Base-by-base conservation (phyloP, 768 basidiomycete species). In the Serendipita indica region DNA sequence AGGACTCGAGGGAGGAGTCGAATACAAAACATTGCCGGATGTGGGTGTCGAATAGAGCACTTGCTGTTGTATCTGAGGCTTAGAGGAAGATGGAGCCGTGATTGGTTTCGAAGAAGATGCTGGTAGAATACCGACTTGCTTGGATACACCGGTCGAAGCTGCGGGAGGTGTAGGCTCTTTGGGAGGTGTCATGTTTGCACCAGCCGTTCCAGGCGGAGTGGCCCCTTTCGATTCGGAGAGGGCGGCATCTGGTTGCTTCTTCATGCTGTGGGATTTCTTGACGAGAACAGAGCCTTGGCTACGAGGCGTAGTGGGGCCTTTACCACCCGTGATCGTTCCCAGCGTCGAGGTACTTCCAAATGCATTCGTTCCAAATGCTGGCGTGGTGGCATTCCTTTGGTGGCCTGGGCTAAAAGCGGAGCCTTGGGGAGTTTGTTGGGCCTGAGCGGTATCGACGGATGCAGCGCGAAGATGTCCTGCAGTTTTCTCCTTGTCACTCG, bases 361-460 rank as follows among this genome's bases (percentile, higher is more conserved):
- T 33, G 25, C 45, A 7, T 32, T 10, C 16, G 14, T 32, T 18
- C 59, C 59, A 18, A 60, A 14, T n/a, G 46, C 46, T 14, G 59
- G 59, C 3, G 46, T 20, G 2, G 59, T 60, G 2, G 59, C 59
- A 27, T 49, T 60, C 4, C 59, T 43, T 27, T 28, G 33, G 33
- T 60, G 59, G n/a, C 59, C 59, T 12, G 46, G 59, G 22, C 20
- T 18, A 6, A 16, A 52, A 0, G 33, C 22, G 16, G 49, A 27
- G 10, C n/a, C 10, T n/a, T 37, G 35, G n/a, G 10, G 10, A 10
- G 10, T 10, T 37, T 37, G 35, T 10, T 28, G n/a, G 10, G 22
- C 49, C n/a, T 43, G 41, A 43, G n/a, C 41, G n/a, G 41, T n/a
- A 30, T 54, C 49, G 7, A 54, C 49, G n/a, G 49, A 54, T n/a